Conservation (phyloP, 169 alveolate genomes). For the Eimeria necatrix region DNA sequence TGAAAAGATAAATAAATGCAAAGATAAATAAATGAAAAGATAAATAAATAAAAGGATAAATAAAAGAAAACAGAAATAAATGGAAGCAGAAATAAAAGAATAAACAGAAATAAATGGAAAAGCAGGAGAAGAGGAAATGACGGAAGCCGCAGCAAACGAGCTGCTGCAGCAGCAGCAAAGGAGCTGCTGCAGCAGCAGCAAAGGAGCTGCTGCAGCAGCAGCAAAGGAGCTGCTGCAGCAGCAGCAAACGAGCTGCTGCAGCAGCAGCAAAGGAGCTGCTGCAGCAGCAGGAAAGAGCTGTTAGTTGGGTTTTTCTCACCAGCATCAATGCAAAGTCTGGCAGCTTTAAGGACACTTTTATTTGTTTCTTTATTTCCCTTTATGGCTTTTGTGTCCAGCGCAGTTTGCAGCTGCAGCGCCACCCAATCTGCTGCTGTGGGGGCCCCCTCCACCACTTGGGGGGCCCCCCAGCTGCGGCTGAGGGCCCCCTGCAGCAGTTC, state of each 20-base stretch:
- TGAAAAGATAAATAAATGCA: too few species aligned
- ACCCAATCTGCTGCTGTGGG: neutral
- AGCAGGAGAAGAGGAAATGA: neutral
- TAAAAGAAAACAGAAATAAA: neutral
- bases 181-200: too few species aligned
- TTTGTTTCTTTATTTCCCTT: neutral
- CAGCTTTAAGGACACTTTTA: neutral
- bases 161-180: neutral
- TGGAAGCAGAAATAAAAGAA: neutral
- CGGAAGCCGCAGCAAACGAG: neutral
- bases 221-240: too few species aligned
- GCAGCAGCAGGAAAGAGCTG: neutral
- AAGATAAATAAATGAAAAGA: neutral
- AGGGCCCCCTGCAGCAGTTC: neutral
- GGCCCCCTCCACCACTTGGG: neutral
- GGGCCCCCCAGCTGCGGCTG: neutral
- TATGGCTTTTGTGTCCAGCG: neutral
- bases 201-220: neutral
- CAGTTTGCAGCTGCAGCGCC: neutral
- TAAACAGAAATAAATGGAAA: neutral
- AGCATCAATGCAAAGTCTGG: neutral
- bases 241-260: neutral
- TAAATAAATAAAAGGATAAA: neutral
- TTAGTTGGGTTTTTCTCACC: neutral
- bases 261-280: neutral